Evolutionary conservation across 164 flowering plant genomes (phyloP).

Genomic region (Vitis amurensis): DNA sequence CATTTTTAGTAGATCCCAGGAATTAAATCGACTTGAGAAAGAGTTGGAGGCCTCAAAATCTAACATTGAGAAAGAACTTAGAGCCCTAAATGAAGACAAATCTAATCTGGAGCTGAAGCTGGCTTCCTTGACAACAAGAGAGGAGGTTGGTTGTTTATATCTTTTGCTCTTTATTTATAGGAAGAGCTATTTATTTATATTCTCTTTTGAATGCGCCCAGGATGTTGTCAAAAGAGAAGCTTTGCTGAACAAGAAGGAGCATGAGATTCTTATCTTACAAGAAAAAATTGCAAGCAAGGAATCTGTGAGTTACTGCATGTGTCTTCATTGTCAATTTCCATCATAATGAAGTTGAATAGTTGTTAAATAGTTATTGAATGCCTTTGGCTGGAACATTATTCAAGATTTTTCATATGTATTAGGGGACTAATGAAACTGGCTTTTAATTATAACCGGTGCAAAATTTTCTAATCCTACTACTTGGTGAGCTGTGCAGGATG

Average conservation of each 20-base stretch:
- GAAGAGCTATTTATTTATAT: background rate
- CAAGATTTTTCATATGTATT: background rate
- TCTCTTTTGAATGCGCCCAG: slow-evolving; percentile 34
- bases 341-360: background rate
- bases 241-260: slow-evolving; percentile 59
- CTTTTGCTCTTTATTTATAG: background rate
- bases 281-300: slow-evolving; percentile 67
- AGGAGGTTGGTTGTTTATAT: slow-evolving; percentile 47
- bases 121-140: slow-evolving; percentile 56
- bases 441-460: background rate
- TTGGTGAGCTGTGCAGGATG: slow-evolving; percentile 46
- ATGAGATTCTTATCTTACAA: slow-evolving; percentile 60
- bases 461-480: background rate
- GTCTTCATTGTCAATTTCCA: background rate
- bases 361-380: no score
- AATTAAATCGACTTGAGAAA: slow-evolving; percentile 55
- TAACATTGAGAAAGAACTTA: slow-evolving; percentile 42
- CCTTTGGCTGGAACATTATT: background rate
- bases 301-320: slow-evolving; percentile 47
- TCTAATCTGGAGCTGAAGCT: slow-evolving; percentile 37
- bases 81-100: slow-evolving; percentile 51
- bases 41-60: slow-evolving; percentile 57
- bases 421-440: background rate
- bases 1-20: slow-evolving; percentile 51
- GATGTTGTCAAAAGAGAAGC: slow-evolving; percentile 54